Conservation (phyloP, 176 grass and related monocot species). For the Bothriochloa decipiens region DNA sequence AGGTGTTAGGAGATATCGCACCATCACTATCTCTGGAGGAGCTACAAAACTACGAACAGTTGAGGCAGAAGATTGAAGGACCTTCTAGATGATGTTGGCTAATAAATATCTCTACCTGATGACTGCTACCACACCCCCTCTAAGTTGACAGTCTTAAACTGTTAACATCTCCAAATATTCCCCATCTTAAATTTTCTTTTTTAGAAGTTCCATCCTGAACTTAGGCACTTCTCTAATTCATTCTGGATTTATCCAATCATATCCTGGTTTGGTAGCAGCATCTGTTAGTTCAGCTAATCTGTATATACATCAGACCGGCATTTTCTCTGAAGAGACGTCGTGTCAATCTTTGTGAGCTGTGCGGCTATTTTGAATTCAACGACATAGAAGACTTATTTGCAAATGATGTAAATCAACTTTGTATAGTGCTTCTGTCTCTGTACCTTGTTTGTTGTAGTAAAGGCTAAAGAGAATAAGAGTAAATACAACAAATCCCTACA, state of each 20-base stretch:
- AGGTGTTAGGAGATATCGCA: conserved; percentile 76
- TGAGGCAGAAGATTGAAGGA: conserved; percentile 77
- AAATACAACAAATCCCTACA: neutral
- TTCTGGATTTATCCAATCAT: neutral
- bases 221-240: neutral
- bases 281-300: neutral
- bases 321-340: neutral
- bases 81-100: conserved; percentile 56
- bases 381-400: neutral
- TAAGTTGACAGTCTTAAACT: neutral
- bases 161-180: neutral
- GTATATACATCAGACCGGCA: neutral
- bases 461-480: neutral
- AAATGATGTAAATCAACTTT: neutral
- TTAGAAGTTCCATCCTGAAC: neutral
- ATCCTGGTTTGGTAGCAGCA: conserved; percentile 5
- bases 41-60: conserved; percentile 59
- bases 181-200: neutral
- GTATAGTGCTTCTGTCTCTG: neutral
- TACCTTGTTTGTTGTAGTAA: neutral
- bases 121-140: neutral
- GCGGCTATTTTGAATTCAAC: neutral
- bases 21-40: conserved; percentile 73
- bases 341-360: neutral
- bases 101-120: neutral